These are phyloP conservation scores for Microdochium paspali DNA, from an alignment of 2,329 filamentous ascomycete species.

Conservation along the genomic window DNA sequence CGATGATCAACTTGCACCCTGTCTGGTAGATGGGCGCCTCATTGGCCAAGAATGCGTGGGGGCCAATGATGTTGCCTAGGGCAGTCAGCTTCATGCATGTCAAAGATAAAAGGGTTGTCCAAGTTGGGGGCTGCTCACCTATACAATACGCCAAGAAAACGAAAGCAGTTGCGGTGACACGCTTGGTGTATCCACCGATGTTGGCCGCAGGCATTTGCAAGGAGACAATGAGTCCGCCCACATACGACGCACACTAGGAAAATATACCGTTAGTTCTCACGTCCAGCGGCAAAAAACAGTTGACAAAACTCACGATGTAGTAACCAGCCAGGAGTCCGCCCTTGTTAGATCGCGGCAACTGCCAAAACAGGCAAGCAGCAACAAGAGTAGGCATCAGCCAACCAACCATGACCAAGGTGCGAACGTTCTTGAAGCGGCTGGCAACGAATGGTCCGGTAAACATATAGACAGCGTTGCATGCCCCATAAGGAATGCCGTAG, in stretches of 20 bases:
- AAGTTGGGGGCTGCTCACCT: too few relatives aligned
- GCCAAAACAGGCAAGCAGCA: slow-evolving; percentile 3
- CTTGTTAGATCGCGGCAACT: slow-evolving; percentile 4
- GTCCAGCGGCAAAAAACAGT: too few relatives aligned
- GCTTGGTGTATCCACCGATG: slow-evolving; percentile 24
- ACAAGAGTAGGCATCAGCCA: slow-evolving; percentile 4
- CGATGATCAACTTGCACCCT: slow-evolving; percentile 30
- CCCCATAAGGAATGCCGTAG: slow-evolving; percentile 3
- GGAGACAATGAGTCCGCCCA: slow-evolving; percentile 33
- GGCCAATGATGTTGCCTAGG: slow-evolving; percentile 24
- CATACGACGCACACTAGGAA: slow-evolving; percentile 22
- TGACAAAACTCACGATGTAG: slow-evolving; percentile 21
- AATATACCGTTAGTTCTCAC: neutral
- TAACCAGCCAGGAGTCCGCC: slow-evolving; percentile 18
- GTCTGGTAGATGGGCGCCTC: slow-evolving; percentile 31
- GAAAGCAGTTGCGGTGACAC: slow-evolving; percentile 23
- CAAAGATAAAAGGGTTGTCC: neutral
- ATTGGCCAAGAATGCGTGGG: slow-evolving; percentile 23
- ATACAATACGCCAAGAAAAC: slow-evolving; percentile 22
- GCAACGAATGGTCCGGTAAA: slow-evolving; percentile 2
- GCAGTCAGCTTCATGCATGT: neutral
- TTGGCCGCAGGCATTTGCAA: slow-evolving; percentile 29
- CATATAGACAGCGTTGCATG: slow-evolving; percentile 3
- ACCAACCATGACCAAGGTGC: slow-evolving; percentile 3
- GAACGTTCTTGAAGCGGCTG: slow-evolving; percentile 2